These are phyloP conservation scores for Daldinia decipiens DNA, from an alignment of 495 filamentous ascomycete genomes.

Conservation along the genomic window DNA sequence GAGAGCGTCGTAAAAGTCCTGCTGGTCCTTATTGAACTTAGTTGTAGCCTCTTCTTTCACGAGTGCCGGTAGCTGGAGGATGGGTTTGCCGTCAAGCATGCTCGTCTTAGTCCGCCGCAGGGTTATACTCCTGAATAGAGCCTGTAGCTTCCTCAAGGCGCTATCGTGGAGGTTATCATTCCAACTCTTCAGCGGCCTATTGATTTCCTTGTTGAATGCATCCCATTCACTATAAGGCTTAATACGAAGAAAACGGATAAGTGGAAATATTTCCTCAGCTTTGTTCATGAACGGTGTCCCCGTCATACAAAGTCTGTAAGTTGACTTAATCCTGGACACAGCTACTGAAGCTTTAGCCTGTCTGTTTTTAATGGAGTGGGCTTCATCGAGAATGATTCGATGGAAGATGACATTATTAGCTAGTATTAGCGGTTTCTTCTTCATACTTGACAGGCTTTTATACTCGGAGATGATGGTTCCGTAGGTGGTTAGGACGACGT, in stretches of 20 bases:
- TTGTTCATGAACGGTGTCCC: constrained; percentile 97
- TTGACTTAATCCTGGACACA: constrained; percentile 68
- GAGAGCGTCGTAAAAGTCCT: constrained; percentile 75
- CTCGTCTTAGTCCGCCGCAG: constrained; percentile 87
- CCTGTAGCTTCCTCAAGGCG: constrained; percentile 78
- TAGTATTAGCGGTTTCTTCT: constrained; percentile 58
- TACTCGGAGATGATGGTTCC: constrained; percentile 79
- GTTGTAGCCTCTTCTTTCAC: constrained; percentile 71
- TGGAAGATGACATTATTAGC: constrained; percentile 76
- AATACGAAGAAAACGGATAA: constrained; percentile 84
- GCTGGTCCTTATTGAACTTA: constrained; percentile 79
- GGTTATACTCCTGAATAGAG: constrained; percentile 84
- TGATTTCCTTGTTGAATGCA: constrained; percentile 62
- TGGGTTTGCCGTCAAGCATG: constrained; percentile 84
- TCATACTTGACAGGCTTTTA: constrained; percentile 55
- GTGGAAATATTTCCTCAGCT: constrained; percentile 81
- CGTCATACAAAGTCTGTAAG: constrained; percentile 84
- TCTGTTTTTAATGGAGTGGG: constrained; percentile 93
- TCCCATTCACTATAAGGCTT: constrained; percentile 75
- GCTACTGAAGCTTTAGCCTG: constrained; percentile 72
- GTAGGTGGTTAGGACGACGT: constrained; percentile 92
- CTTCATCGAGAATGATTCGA: constrained; percentile 90
- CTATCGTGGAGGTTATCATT: constrained; percentile 49
- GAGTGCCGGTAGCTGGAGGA: constrained; percentile 78
- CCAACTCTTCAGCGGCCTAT: constrained; percentile 43